Evolutionary conservation across 192 early-diverging fungal species (phyloP).

Genomic region (Paraglomus brasilianum): DNA sequence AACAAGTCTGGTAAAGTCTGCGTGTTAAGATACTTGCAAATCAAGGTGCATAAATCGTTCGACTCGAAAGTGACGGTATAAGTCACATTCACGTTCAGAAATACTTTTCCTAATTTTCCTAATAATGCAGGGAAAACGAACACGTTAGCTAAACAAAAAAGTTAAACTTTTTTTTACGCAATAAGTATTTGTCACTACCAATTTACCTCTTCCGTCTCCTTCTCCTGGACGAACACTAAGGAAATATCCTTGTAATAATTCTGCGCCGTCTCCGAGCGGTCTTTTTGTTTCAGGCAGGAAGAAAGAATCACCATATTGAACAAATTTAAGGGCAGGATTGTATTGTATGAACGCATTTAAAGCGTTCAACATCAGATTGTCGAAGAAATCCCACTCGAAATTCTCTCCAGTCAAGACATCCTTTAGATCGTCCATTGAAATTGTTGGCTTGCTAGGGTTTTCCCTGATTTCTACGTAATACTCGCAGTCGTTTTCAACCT

Average conservation of each 20-base stretch:
- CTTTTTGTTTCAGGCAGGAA: slow-evolving; percentile 26
- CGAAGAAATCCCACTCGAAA: no score
- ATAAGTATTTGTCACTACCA: no score
- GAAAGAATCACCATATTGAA: slow-evolving; percentile 34
- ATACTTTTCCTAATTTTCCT: slow-evolving; percentile 10
- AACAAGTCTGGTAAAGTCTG: no score
- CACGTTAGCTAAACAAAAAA: no score
- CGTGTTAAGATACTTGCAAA: slow-evolving; percentile 8
- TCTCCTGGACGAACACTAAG: slow-evolving; percentile 71
- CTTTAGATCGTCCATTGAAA: no score
- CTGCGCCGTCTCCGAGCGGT: slow-evolving; percentile 61
- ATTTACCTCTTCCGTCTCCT: slow-evolving; percentile 29
- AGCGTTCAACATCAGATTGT: slow-evolving; percentile 15
- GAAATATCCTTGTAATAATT: slow-evolving; percentile 84
- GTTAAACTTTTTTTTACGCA: not conserved
- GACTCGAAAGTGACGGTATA: slow-evolving; percentile 23
- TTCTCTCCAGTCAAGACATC: no score
- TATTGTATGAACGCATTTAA: slow-evolving; percentile 41
- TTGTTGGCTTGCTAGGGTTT: no score
- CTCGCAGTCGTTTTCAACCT: no score
- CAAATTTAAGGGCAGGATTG: slow-evolving; percentile 35
- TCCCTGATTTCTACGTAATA: no score
- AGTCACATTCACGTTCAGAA: slow-evolving; percentile 25
- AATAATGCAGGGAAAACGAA: not conserved
- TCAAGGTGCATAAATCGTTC: not conserved